These are phyloP conservation scores for Hyaloscypha bicolor DNA, from an alignment of 495 filamentous ascomycete species.

Conservation along the genomic window DNA sequence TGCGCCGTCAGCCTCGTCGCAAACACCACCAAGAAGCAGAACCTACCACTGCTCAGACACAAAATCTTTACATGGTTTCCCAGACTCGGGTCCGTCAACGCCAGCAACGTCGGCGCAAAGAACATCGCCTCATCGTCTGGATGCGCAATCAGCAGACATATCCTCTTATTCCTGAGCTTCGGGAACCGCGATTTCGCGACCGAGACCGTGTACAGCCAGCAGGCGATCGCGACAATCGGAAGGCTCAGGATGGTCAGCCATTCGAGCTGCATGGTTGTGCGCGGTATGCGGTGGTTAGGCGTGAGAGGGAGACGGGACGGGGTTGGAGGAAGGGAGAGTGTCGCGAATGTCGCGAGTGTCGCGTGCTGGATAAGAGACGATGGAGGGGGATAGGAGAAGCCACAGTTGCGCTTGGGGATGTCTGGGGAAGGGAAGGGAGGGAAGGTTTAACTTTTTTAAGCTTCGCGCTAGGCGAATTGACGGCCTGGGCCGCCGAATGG, in stretches of 20 bases:
- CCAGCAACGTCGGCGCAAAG: constrained; percentile 86
- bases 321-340: not conserved
- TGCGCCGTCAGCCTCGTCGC: constrained; percentile 31
- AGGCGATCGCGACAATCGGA: constrained; percentile 57
- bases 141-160: constrained; percentile 91
- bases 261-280: constrained; percentile 20
- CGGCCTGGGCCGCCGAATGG: not conserved
- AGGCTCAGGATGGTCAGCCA: constrained; percentile 49
- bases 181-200: constrained; percentile 63
- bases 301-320: not conserved
- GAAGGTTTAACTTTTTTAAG: constrained; percentile 1
- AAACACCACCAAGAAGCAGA: not conserved
- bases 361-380: constrained; percentile 21
- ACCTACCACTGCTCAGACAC: constrained; percentile 80
- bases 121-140: constrained; percentile 99
- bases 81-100: constrained; percentile 68
- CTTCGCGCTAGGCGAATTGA: constrained; percentile 8
- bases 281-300: not conserved
- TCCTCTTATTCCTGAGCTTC: constrained; percentile 72
- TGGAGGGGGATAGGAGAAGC: constrained; percentile 13
- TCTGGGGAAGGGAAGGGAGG: not conserved
- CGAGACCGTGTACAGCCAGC: constrained; percentile 59
- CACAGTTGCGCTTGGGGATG: constrained; percentile 12
- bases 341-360: not conserved
- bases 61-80: constrained; percentile 93